phyloP scores from a whole-genome alignment of 352 stramenopile species.

The Phytophthora vignae region DNA sequence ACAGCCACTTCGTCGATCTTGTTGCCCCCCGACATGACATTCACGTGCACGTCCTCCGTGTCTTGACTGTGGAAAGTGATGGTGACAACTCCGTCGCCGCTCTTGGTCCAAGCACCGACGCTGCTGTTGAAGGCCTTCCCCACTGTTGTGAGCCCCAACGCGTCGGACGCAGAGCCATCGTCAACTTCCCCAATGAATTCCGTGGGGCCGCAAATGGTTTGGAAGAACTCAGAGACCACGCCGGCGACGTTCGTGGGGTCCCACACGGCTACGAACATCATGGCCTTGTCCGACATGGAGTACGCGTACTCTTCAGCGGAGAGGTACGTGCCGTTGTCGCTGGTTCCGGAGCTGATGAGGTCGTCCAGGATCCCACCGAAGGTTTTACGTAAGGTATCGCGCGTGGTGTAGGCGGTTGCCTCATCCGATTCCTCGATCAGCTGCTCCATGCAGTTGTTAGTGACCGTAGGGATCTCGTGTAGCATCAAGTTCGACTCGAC shows the following conservation, averaged over 20 bases:
- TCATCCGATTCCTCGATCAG: conserved; percentile 14
- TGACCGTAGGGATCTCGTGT: conserved; percentile 50
- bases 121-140: conserved; percentile 49
- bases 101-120: conserved; percentile 41
- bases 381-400: conserved; percentile 53
- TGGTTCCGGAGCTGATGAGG: conserved; percentile 44
- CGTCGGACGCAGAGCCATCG: conserved; percentile 37
- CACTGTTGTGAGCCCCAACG: conserved; percentile 41
- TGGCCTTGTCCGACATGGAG: conserved; percentile 41
- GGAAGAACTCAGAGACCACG: conserved; percentile 56
- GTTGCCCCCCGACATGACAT: conserved; percentile 29
- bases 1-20: conserved; percentile 43
- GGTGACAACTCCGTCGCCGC: conserved; percentile 31
- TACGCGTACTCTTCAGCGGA: conserved; percentile 43
- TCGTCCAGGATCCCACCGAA: conserved; percentile 56
- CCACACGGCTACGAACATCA: conserved; percentile 50
- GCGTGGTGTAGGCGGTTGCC: conserved; percentile 31
- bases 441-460: conserved; percentile 42
- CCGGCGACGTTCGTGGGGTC: conserved; percentile 50
- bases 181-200: conserved; percentile 56
- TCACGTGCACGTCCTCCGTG: conserved; percentile 45
- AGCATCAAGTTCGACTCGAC: conserved; percentile 54
- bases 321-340: conserved; percentile 39
- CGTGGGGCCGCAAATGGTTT: conserved; percentile 59
- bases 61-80: conserved; percentile 51